Evolutionary conservation across 202 grass and related monocot genomes (phyloP).

Genomic region (Setaria viridis): DNA sequence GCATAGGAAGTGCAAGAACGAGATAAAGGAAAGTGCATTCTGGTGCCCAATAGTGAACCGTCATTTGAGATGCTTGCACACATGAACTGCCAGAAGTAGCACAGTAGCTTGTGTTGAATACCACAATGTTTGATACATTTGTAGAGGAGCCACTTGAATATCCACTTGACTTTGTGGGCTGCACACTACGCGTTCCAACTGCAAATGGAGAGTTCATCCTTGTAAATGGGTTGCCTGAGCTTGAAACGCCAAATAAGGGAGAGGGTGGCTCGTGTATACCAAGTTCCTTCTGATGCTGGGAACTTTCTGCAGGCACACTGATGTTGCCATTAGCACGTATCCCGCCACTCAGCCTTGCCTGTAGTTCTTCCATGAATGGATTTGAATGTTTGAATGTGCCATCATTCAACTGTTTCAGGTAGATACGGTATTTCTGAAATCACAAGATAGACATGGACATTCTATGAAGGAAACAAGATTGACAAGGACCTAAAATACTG

Average conservation of each 20-base stretch:
- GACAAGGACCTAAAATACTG: background rate
- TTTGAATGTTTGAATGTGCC: background rate
- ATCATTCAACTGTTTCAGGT: conserved; percentile 49
- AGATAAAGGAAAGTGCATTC: too few species aligned
- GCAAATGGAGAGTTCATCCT: conserved; percentile 31
- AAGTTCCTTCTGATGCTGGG: conserved; percentile 38
- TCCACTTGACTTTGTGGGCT: conserved; percentile 37
- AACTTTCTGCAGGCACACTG: conserved; percentile 26
- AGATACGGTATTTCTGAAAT: conserved; percentile 71
- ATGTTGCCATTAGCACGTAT: conserved; percentile 37
- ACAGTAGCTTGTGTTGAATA: too few species aligned
- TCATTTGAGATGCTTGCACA: too few species aligned
- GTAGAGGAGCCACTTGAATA: background rate
- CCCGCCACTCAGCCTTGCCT: background rate
- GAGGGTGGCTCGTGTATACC: conserved; percentile 30
- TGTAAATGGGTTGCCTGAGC: conserved; percentile 27
- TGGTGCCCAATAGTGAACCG: too few species aligned
- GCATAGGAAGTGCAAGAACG: background rate
- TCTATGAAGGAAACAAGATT: background rate
- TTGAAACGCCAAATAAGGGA: background rate
- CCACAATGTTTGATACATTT: too few species aligned
- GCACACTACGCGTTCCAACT: conserved; percentile 26
- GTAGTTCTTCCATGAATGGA: conserved; percentile 23
- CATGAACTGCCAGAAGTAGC: too few species aligned
- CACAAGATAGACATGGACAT: conserved; percentile 6